Evolutionary conservation across 176 grass and related monocot genomes (phyloP).

Genomic region (Canna indica): DNA sequence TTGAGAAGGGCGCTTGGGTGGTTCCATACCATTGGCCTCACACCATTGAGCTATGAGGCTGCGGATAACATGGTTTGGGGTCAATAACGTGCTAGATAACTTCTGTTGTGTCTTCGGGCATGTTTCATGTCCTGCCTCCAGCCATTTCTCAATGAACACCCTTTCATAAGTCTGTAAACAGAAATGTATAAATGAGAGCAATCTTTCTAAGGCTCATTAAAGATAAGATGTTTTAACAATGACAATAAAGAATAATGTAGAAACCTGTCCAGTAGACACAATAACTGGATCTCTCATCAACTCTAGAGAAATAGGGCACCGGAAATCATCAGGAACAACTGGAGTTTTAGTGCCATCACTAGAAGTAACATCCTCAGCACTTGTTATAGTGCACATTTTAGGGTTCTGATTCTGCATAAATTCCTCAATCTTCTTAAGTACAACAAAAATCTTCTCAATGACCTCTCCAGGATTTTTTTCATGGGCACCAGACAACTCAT

Average conservation of each 20-base stretch:
- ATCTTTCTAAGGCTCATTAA: background rate
- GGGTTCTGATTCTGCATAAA: constrained; percentile 1
- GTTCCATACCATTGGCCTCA: constrained; percentile 57
- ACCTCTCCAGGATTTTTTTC: constrained; percentile 1
- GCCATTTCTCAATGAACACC: constrained; percentile 15
- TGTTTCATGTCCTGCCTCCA: constrained; percentile 11
- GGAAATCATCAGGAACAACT: constrained; percentile 7
- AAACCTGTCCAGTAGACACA: constrained; percentile 17
- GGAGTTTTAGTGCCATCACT: background rate
- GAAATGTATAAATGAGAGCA: background rate
- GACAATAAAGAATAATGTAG: background rate
- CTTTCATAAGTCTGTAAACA: constrained; percentile 16
- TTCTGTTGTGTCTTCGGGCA: constrained; percentile 20
- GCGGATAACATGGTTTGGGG: constrained; percentile 17
- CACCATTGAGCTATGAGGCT: constrained; percentile 40
- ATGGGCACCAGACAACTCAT: background rate
- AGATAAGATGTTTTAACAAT: background rate
- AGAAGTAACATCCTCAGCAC: background rate
- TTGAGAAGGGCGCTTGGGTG: constrained; percentile 44
- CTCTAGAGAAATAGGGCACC: constrained; percentile 15
- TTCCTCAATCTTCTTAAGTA: constrained; percentile 8
- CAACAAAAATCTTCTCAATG: background rate
- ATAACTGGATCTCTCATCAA: constrained; percentile 14
- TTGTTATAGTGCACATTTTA: background rate
- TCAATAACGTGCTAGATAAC: constrained; percentile 7